phyloP scores from a whole-genome alignment of 2,329 filamentous ascomycete species.

The Hirsutella minnesotensis region DNA sequence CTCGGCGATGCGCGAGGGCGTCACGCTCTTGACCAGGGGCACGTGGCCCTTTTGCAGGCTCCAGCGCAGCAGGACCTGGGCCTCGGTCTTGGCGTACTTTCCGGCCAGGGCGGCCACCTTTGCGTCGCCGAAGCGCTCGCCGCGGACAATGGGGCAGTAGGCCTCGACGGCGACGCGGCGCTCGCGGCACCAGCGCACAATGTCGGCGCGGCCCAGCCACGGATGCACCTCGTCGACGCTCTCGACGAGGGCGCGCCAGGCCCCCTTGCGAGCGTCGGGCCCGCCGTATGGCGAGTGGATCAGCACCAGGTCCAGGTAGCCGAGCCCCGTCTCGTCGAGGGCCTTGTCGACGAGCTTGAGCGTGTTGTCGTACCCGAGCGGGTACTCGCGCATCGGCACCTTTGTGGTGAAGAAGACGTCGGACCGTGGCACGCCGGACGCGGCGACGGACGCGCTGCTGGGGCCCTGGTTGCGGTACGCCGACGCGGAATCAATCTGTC shows the following conservation, averaged over 20 bases:
- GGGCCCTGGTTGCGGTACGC: slow-evolving; percentile 39
- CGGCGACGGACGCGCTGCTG: slow-evolving; percentile 31
- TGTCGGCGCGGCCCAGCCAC: slow-evolving; percentile 71
- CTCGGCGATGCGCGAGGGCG: slow-evolving; percentile 50
- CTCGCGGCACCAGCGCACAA: slow-evolving; percentile 63
- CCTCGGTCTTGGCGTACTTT: slow-evolving; percentile 62
- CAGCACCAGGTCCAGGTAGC: slow-evolving; percentile 56
- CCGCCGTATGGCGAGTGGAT: slow-evolving; percentile 52
- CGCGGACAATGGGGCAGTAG: slow-evolving; percentile 50
- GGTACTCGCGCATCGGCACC: slow-evolving; percentile 27
- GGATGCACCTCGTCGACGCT: slow-evolving; percentile 70
- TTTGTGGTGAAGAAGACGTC: slow-evolving; percentile 47
- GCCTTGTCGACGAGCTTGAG: slow-evolving; percentile 52
- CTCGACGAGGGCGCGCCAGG: slow-evolving; percentile 53
- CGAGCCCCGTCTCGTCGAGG: slow-evolving; percentile 47
- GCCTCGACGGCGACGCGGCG: slow-evolving; percentile 51
- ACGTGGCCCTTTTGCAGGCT: slow-evolving; percentile 68
- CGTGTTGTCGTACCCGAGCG: slow-evolving; percentile 47
- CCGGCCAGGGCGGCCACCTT: slow-evolving; percentile 51
- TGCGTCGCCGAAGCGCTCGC: slow-evolving; percentile 58
- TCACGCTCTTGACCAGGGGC: slow-evolving; percentile 64
- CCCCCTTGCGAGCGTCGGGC: slow-evolving; percentile 39
- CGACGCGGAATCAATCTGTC: slow-evolving; percentile 40
- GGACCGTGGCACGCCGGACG: slow-evolving; percentile 28
- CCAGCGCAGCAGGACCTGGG: slow-evolving; percentile 72